A percentile compares a stretch with the other conserved stretches of the same genome.
Evolutionary conservation across 2,329 filamentous ascomycete species (phyloP).

Genomic region (Fusarium longipes): DNA sequence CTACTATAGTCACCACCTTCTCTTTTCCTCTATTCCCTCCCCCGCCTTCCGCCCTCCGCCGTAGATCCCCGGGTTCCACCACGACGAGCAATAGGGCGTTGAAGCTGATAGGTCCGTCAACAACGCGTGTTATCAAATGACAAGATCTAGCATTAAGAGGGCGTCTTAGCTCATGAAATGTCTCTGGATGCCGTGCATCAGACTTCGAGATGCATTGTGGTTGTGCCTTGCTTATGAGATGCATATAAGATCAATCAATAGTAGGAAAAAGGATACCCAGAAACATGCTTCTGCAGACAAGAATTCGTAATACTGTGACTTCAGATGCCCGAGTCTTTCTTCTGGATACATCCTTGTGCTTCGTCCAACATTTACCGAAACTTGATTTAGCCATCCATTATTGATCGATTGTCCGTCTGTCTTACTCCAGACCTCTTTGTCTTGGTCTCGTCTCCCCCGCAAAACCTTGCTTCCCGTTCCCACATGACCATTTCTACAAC

Average conservation of each 20-base stretch:
- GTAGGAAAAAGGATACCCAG: conserved; percentile 4
- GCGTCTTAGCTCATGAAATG: conserved; percentile 23
- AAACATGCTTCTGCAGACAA: not conserved
- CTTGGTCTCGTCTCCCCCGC: conserved; percentile 29
- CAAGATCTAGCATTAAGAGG: conserved; percentile 34
- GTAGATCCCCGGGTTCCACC: conserved; percentile 39
- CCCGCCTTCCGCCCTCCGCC: conserved; percentile 25
- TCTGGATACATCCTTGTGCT: not conserved
- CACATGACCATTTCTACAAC: conserved; percentile 37
- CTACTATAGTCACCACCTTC: not conserved
- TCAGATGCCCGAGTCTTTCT: not conserved
- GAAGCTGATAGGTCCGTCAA: conserved; percentile 34
- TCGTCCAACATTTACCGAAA: not conserved
- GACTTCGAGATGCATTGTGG: not conserved
- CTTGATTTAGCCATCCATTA: conserved; percentile 4
- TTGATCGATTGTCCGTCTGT: conserved; percentile 2
- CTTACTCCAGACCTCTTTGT: conserved; percentile 8
- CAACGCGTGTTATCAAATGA: conserved; percentile 36
- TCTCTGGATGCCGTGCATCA: not conserved
- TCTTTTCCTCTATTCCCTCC: not conserved
- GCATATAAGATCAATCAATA: conserved; percentile 20
- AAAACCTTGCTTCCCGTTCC: conserved; percentile 27
- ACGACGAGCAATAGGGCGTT: conserved; percentile 43
- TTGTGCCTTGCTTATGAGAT: conserved; percentile 16
- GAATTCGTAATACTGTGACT: not conserved